These are phyloP conservation scores for Achaetomium macrosporum DNA, from an alignment of 2,329 filamentous ascomycete genomes.

Conservation along the genomic window DNA sequence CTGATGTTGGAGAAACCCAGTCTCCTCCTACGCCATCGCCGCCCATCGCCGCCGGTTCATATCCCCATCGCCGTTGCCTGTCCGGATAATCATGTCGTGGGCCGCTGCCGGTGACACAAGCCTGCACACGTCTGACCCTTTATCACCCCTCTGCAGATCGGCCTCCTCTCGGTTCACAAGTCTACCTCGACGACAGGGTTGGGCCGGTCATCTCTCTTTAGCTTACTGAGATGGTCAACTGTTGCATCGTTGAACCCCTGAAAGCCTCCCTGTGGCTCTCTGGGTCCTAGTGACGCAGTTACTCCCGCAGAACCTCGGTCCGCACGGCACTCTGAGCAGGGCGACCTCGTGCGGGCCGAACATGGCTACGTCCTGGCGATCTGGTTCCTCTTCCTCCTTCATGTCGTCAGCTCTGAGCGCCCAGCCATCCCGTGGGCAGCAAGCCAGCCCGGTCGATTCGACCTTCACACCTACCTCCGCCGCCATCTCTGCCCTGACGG, in stretches of 20 bases:
- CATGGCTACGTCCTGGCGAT: constrained; percentile 27
- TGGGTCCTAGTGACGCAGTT: constrained; percentile 4
- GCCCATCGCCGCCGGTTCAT: background rate
- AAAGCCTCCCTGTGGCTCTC: constrained; percentile 9
- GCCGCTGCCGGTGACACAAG: background rate
- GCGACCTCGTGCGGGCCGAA: constrained; percentile 2
- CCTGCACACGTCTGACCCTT: background rate
- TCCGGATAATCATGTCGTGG: background rate
- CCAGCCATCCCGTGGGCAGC: constrained; percentile 37
- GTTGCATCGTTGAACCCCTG: constrained; percentile 3
- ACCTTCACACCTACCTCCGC: constrained; percentile 45
- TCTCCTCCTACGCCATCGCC: constrained; percentile 16
- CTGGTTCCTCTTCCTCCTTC: constrained; percentile 43
- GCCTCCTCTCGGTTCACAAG: background rate
- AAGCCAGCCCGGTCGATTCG: constrained; percentile 40
- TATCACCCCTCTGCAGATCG: background rate
- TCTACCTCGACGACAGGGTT: constrained; percentile 2
- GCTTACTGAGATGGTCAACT: constrained; percentile 7
- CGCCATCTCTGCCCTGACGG: constrained; percentile 36
- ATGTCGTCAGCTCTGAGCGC: constrained; percentile 41
- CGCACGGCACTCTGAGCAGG: background rate
- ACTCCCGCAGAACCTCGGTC: constrained; percentile 6
- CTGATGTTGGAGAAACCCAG: constrained; percentile 5
- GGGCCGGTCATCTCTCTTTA: constrained; percentile 3
- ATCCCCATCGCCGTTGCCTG: constrained; percentile 1